Evolutionary conservation across 2,329 filamentous ascomycete genomes (phyloP).

Genomic region (Arthrobotrys pseudoclavata): DNA sequence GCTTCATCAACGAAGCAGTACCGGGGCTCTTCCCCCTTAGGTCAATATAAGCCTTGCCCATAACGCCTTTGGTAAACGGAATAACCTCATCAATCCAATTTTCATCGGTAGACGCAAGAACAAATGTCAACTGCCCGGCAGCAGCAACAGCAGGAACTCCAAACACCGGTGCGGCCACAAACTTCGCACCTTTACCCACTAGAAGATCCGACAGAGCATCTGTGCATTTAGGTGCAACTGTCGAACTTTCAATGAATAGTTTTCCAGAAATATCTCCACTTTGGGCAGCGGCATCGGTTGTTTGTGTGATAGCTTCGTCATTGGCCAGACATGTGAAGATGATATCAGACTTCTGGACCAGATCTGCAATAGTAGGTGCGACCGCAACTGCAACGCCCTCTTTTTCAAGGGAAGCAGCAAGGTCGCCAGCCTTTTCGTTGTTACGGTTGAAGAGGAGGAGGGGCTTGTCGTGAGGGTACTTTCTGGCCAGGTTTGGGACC

Average conservation of each 20-base stretch:
- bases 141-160: conserved; percentile 80
- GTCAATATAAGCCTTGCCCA: conserved; percentile 77
- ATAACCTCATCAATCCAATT: conserved; percentile 74
- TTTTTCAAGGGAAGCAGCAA: conserved; percentile 70
- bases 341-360: conserved; percentile 78
- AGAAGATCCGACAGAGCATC: conserved; percentile 74
- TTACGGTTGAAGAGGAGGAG: conserved; percentile 87
- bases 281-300: conserved; percentile 71
- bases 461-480: conserved; percentile 78
- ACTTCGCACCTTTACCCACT: conserved; percentile 75
- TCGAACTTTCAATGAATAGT: conserved; percentile 88
- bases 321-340: conserved; percentile 86
- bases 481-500: conserved; percentile 84
- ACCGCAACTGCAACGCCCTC: conserved; percentile 31
- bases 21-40: conserved; percentile 78
- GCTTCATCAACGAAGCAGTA: conserved; percentile 79
- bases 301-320: conserved; percentile 78
- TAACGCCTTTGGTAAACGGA: conserved; percentile 81
- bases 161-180: conserved; percentile 82
- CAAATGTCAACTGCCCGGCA: conserved; percentile 77
- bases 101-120: conserved; percentile 75
- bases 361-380: conserved; percentile 75
- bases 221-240: conserved; percentile 85
- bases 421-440: conserved; percentile 74
- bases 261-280: conserved; percentile 74